Base-by-base conservation (phyloP, 225 moss, liverwort and hornwort genomes). In the Physcomitrium patens region DNA sequence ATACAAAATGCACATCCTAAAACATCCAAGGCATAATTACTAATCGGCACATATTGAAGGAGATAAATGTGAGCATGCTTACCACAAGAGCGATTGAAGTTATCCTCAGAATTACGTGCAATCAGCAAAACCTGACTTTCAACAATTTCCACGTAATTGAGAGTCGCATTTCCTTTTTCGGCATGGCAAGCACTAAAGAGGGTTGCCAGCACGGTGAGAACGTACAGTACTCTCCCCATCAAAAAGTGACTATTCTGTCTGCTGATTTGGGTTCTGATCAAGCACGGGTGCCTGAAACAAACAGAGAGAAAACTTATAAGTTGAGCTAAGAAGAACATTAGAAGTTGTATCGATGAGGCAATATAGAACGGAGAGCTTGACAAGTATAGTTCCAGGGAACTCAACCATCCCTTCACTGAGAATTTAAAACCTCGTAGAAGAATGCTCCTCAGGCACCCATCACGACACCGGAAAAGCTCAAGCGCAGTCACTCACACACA, bases 51-150 rank as follows among this genome's bases (percentile, higher is more conserved):
- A 24, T 24, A 24, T 24, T 24, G 24, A 24, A 24, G 24, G 24
- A 24, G 24, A 24, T 24, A 1, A 24, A 24, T 24, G 24, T 24
- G 24, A 24, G 24, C 24, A 24, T 24, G 24, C 1, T 24, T 24
- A 24, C 24, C 24, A 49, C 76, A 76, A 27, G 76, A 67, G n/a
- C 60, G 45, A 17, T 67, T 7, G 27, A 67, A 76, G 31, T 76
- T 76, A 19, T 3, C 46, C 10, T 28, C 56, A 43, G 67, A 67
- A 16, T 59, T 10, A 22, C 45, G 22, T 16, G 76, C 5, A 41
- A 76, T 76, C 47, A 59, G 12, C 24, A 67, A 50, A 42, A 76
- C 68, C 27, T 76, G 58, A 22, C 3, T 47, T 44, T 76, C 67
- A 19, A 76, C 67, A 17, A 68, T 9, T 12, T 58, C 27, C 12